Conservation (phyloP, 1,284 basidiomycete species). For the Xanthoconium separans region DNA sequence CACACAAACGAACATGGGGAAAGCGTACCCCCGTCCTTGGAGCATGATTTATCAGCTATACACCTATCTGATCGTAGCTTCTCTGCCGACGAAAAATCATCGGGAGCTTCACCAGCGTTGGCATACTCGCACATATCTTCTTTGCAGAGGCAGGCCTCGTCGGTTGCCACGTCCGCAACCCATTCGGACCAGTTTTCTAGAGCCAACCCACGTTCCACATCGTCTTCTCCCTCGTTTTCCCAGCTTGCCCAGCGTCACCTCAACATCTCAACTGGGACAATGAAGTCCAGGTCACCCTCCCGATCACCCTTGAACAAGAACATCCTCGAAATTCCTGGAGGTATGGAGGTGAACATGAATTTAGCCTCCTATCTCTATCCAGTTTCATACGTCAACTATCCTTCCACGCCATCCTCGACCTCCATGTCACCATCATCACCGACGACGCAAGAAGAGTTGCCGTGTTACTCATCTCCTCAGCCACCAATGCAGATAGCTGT, state of each 20-base stretch:
- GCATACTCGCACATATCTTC: conserved; percentile 18
- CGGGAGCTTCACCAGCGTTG: conserved; percentile 12
- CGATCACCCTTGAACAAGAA: conserved; percentile 28
- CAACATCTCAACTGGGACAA: conserved; percentile 9
- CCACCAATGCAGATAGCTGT: conserved; percentile 12
- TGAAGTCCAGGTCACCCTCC: conserved; percentile 32
- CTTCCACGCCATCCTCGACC: conserved; percentile 16
- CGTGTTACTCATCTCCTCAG: conserved; percentile 19
- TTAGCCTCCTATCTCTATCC: conserved; percentile 16
- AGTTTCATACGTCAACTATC: conserved; percentile 15
- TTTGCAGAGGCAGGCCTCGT: conserved; percentile 37
- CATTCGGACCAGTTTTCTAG: conserved; percentile 28
- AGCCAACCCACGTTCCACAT: conserved; percentile 14
- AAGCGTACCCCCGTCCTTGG: conserved; percentile 16
- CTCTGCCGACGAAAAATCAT: conserved; percentile 4
- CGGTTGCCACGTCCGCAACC: conserved; percentile 40
- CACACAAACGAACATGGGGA: conserved; percentile 16
- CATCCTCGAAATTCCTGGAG: conserved; percentile 13
- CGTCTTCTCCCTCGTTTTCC: conserved; percentile 19
- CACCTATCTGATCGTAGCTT: conserved; percentile 18
- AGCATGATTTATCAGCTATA: conserved; percentile 19
- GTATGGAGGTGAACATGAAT: conserved; percentile 14
- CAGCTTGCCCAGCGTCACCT: conserved; percentile 28
- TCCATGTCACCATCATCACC: conserved; percentile 26
- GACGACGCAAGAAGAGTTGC: conserved; percentile 13